Conservation (phyloP, 805 yeast genomes). For the Candida xiaguanensis region DNA sequence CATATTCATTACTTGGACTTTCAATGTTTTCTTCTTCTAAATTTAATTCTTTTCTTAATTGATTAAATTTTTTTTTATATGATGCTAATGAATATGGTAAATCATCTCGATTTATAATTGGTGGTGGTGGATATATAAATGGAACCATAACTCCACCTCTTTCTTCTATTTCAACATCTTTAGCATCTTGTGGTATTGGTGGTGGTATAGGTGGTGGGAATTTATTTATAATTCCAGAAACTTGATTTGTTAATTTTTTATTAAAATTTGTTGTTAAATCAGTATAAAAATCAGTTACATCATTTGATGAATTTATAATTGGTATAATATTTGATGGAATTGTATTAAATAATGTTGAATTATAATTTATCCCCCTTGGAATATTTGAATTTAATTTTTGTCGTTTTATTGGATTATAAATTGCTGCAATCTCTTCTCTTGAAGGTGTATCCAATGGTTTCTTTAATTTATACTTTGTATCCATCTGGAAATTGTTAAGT, state of each 20-base stretch:
- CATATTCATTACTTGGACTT: constrained; percentile 2
- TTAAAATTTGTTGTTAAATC: constrained; percentile 20
- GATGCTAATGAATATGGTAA: constrained; percentile 21
- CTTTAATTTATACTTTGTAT: constrained; percentile 5
- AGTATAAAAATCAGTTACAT: constrained; percentile 30
- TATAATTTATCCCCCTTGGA: background rate
- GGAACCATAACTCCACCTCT: constrained; percentile 39
- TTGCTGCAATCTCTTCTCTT: constrained; percentile 12
- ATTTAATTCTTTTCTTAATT: constrained; percentile 1
- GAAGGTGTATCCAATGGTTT: constrained; percentile 10
- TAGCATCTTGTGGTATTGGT: constrained; percentile 8
- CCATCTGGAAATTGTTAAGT: background rate
- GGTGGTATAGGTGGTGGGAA: constrained; percentile 44
- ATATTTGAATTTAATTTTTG: constrained; percentile 1
- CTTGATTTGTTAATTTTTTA: constrained; percentile 15
- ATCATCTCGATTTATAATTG: constrained; percentile 20
- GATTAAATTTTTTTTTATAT: constrained; percentile 9
- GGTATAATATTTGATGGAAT: constrained; percentile 37
- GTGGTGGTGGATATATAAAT: constrained; percentile 42
- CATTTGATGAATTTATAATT: constrained; percentile 29
- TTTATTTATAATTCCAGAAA: constrained; percentile 18
- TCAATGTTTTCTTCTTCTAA: background rate
- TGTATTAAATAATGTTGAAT: constrained; percentile 26
- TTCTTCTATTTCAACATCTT: constrained; percentile 4
- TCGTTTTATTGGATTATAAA: constrained; percentile 9